Base-by-base conservation (phyloP, 345 rosid genomes). In the Gossypium turneri region DNA sequence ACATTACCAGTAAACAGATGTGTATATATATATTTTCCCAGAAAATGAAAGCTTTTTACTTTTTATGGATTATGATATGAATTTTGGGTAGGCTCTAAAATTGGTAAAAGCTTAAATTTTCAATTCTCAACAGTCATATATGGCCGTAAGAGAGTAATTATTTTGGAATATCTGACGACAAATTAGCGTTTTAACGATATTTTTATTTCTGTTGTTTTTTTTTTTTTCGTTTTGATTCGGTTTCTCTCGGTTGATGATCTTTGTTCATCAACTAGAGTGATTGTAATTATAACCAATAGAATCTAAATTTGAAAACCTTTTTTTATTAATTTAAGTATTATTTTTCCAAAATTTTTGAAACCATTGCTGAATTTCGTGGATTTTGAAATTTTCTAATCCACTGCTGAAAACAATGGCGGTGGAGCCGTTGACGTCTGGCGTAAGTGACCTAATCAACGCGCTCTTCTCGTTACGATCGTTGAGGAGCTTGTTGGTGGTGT, bases 361-460 rank as follows among this genome's bases (percentile, higher is more conserved):
- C 7, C 56, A 58, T 7, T 71, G 15, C 65, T 34, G 41, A 34
- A 34, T 34, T 34, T 34, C 7, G 7, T 34, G 41, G 41, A 34
- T 34, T 34, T 34, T 34, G 41, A 34, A 34, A 34, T 1, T 16
- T 52, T 15, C 20, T 52, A 12, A 48, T 65, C 76, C 67, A 27
- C 67, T 57, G 13, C 55, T 20, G 44, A 56, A 41, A 19, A n/a
- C 12, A 57, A 81, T 86, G 94, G 80, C 81, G 60, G 80, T 82
- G 77, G 86, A 82, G n/a, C 64, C 75, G 27, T 59, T 92, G 10
- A 92, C 97, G 0, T 94, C 97, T 12, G 97, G 97, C 10, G 97
- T 97, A 0, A 92, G 97, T 79, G 97, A 94, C 15, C 85, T 95
- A 3, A 81, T 92, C 12, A 85, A 81, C 70, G 92, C 89, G 6